Percentiles rank a stretch among this genome's conserved stretches.
Evolutionary conservation across 371 early-diverging fungal species (phyloP).

Genomic region (Syncephalastrum sp.): DNA sequence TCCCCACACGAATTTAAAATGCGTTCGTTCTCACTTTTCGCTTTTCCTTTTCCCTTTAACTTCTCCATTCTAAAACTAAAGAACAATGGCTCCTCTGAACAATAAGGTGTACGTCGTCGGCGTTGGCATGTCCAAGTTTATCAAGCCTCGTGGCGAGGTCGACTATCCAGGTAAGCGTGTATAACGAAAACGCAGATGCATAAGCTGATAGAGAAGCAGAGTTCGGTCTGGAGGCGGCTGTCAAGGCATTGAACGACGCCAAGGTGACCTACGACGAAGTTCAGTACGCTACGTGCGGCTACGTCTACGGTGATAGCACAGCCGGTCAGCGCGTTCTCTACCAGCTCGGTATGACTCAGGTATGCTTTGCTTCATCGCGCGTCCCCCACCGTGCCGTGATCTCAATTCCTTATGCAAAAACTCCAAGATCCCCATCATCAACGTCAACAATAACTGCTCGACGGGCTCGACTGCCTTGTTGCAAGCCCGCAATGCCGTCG

Average conservation of each 20-base stretch:
- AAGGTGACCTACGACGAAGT: conserved; percentile 67
- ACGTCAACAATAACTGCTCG: conserved; percentile 84
- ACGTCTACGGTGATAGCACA: conserved; percentile 71
- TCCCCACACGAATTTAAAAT: conserved; percentile 7
- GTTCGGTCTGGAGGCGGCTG: conserved; percentile 68
- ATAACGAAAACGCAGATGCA: background rate
- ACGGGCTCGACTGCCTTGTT: conserved; percentile 80
- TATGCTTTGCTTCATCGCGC: background rate
- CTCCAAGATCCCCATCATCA: conserved; percentile 48
- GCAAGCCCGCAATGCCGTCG: conserved; percentile 70
- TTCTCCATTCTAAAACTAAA: background rate
- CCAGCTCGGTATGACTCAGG: conserved; percentile 67
- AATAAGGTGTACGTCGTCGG: conserved; percentile 55
- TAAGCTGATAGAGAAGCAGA: conserved; percentile 33
- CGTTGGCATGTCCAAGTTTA: conserved; percentile 71
- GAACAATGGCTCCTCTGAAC: conserved; percentile 8
- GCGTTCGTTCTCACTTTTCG: background rate
- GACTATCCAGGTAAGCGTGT: conserved; percentile 60
- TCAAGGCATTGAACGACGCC: conserved; percentile 76
- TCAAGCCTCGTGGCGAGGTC: conserved; percentile 60
- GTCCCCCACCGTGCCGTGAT: too few species aligned
- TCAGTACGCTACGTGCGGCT: conserved; percentile 62
- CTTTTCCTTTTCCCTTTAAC: conserved; percentile 2
- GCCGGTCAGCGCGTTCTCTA: conserved; percentile 77
- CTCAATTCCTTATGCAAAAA: background rate